Base-by-base conservation (phyloP, 2,329 filamentous ascomycete genomes). In the Cercospora sp. region DNA sequence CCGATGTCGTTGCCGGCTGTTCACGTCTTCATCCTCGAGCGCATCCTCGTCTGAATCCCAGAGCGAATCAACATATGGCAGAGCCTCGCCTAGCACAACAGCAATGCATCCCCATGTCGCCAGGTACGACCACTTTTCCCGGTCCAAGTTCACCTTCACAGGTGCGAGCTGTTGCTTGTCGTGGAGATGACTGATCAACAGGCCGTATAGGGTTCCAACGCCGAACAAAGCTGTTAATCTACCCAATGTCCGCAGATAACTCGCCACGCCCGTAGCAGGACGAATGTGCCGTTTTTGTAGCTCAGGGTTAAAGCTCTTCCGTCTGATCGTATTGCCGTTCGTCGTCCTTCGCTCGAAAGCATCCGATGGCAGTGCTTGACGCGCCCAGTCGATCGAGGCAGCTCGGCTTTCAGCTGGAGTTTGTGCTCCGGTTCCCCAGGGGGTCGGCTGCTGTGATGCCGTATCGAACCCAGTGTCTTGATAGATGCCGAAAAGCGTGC, bases 401-500 rank as follows among this genome's bases (percentile, higher is more conserved):
- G 67, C 60, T 53, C 71, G 70, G 63, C 72, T 72, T 26, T 74
- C 73, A 18, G 77, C 76, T 2, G 91, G 91, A 0, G 91, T 92
- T 76, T 91, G 87, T 33, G 90, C 87, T 39, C 92, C 92, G 0
- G 89, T 91, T 26, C 90, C 92, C 90, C 90, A 95, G 2, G 92
- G 92, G 28, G 77, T 78, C 20, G 67, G 75, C 69, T 89, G 88
- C 71, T 88, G 87, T 67, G 75, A 74, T 64, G 83, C 79, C 72
- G 85, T 80, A 70, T 80, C 79, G 55, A 86, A 86, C 33, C 86
- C 85, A 0, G 87, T 87, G 6, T 88, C 89, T 10, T 89, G 89
- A 83, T 96, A 99, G 75, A 99, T 99, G 64, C 95, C 94, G 73
- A 91, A 91, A 5, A 99, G 86, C 0, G 95, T 97, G 2, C 93